Conservation (phyloP, 176 grass and related monocot species). For the Paspalum vaginatum region DNA sequence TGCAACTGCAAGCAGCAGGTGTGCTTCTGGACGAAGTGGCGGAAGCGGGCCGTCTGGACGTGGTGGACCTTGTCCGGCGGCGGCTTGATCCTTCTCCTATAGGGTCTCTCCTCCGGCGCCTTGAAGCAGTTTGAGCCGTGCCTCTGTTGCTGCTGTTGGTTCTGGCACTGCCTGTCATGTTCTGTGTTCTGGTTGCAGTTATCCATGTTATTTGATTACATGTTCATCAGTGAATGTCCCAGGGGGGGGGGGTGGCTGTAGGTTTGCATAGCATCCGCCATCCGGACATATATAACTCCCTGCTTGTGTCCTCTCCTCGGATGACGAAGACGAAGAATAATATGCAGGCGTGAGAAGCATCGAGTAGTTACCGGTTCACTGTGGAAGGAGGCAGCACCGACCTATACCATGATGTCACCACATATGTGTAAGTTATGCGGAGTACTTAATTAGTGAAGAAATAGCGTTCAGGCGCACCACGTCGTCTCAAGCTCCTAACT, state of each 20-base stretch:
- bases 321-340: neutral
- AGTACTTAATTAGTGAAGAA: neutral
- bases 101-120: neutral
- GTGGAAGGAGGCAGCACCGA: neutral
- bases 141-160: neutral
- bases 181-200: neutral
- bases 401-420: neutral
- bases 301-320: neutral
- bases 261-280: too few relatives aligned
- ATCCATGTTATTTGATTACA: neutral
- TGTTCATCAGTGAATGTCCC: too few relatives aligned
- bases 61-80: conserved; percentile 27
- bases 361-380: neutral
- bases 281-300: neutral
- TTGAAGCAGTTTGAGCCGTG: neutral
- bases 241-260: too few relatives aligned
- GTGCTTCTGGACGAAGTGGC: conserved; percentile 26
- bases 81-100: conserved; percentile 22
- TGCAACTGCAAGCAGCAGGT: neutral
- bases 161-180: neutral
- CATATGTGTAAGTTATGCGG: neutral
- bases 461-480: neutral
- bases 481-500: neutral
- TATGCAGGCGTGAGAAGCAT: neutral
- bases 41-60: conserved; percentile 16